These are phyloP conservation scores for Fusarium bulbicola DNA, from an alignment of 2,329 filamentous ascomycete species.

Conservation along the genomic window DNA sequence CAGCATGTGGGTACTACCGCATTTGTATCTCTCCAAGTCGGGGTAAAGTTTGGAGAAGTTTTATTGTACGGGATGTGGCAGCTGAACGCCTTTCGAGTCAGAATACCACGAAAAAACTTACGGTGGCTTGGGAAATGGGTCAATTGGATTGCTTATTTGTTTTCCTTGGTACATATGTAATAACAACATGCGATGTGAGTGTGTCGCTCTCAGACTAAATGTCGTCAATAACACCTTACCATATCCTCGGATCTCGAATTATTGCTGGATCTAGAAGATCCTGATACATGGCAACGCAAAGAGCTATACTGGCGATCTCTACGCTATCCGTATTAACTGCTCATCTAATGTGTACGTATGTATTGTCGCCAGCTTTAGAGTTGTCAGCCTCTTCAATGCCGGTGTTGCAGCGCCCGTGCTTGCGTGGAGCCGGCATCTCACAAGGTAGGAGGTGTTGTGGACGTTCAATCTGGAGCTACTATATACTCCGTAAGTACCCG, in stretches of 20 bases:
- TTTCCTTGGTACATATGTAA: constrained; percentile 5
- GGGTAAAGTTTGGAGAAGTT: constrained; percentile 31
- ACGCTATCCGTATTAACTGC: not conserved
- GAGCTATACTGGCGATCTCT: not conserved
- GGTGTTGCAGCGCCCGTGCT: not conserved
- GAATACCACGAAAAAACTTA: not conserved
- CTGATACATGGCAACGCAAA: not conserved
- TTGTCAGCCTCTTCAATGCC: not conserved
- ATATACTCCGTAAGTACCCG: not conserved
- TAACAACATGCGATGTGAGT: constrained; percentile 1
- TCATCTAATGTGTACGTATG: not conserved
- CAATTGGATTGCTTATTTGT: constrained; percentile 12
- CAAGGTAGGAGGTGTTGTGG: constrained; percentile 23
- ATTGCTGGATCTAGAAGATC: not conserved
- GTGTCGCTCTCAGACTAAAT: not conserved
- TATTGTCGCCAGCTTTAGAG: not conserved
- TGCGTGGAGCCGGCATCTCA: constrained; percentile 26
- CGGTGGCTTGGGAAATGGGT: constrained; percentile 11
- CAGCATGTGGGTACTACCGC: constrained; percentile 7
- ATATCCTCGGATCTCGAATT: not conserved
- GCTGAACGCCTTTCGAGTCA: not conserved
- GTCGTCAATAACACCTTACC: constrained; percentile 3
- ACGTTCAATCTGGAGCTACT: not conserved
- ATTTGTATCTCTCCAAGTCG: constrained; percentile 15
- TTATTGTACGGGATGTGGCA: not conserved